Evolutionary conservation across 768 basidiomycete species (phyloP).

Genomic region (Chalciporus piperatus): DNA sequence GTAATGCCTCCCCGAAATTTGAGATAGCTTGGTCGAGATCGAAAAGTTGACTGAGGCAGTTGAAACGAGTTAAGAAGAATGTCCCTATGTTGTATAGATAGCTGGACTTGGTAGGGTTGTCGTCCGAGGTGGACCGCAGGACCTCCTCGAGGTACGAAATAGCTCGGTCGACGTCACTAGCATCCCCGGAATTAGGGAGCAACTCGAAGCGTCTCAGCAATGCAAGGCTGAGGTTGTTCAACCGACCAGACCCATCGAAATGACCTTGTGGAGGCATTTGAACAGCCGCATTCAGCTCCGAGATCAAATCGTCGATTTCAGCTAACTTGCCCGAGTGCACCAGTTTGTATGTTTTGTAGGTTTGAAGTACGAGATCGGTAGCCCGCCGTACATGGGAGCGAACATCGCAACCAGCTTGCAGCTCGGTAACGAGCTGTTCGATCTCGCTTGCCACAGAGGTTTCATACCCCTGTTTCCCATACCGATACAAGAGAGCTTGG

Average conservation of each 20-base stretch:
- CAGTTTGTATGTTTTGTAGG: not conserved
- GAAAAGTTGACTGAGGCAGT: too few species aligned
- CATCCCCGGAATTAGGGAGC: not conserved
- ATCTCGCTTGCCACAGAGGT: not conserved
- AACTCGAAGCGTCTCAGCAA: conserved; percentile 4
- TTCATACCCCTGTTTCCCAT: not conserved
- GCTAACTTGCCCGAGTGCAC: not conserved
- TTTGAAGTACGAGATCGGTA: conserved; percentile 1
- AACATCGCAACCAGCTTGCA: not conserved
- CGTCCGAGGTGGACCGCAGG: too few species aligned
- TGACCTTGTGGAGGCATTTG: not conserved
- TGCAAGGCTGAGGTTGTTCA: conserved; percentile 15
- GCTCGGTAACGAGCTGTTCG: not conserved
- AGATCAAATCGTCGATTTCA: not conserved
- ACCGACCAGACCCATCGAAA: not conserved
- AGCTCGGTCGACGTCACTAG: too few species aligned
- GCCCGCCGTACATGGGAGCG: conserved; percentile 1
- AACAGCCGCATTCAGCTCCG: not conserved
- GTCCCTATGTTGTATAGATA: too few species aligned
- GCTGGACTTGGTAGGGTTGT: too few species aligned
- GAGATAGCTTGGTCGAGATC: too few species aligned
- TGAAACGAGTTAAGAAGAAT: too few species aligned
- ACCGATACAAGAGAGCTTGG: conserved; percentile 1
- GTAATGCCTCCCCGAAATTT: too few species aligned
- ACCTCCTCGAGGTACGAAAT: too few species aligned